Percentiles rank a stretch among this genome's conserved stretches.
phyloP scores from a whole-genome alignment of 441 rosid genomes.

The Populus hybrid region DNA sequence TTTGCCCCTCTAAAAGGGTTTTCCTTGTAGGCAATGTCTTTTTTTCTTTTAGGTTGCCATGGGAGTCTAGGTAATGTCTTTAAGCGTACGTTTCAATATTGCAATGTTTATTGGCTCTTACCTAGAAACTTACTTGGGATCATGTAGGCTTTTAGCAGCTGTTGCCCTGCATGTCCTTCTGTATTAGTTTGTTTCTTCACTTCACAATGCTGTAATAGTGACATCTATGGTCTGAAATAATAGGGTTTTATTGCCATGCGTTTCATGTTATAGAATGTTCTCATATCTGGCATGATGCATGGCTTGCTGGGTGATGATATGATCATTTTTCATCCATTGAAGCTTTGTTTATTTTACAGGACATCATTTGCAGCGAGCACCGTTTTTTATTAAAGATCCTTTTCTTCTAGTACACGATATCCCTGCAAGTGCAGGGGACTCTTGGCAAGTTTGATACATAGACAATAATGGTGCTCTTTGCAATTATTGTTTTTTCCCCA shows the following conservation, averaged over 20 bases:
- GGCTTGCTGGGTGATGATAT: too few species aligned
- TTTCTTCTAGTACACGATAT: background rate
- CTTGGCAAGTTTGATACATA: background rate
- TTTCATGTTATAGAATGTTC: background rate
- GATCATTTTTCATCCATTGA: background rate
- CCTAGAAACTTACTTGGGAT: background rate
- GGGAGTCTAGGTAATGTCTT: background rate
- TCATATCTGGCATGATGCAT: too few species aligned
- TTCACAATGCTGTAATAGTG: too few species aligned
- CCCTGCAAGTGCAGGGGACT: background rate
- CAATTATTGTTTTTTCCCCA: too few species aligned
- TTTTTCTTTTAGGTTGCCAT: background rate
- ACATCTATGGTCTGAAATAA: background rate
- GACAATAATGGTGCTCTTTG: too few species aligned
- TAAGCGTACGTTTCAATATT: background rate
- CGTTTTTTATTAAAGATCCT: background rate
- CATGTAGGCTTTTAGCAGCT: background rate
- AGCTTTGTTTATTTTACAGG: background rate
- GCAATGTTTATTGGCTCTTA: background rate
- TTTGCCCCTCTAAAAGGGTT: slow-evolving; percentile 57
- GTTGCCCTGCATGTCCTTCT: background rate
- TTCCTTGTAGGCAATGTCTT: slow-evolving; percentile 23
- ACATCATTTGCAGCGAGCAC: background rate
- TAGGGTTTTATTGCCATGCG: background rate
- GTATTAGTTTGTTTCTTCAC: background rate